Evolutionary conservation across 2,329 filamentous ascomycete genomes (phyloP).

Genomic region (Fusarium dlaminii): DNA sequence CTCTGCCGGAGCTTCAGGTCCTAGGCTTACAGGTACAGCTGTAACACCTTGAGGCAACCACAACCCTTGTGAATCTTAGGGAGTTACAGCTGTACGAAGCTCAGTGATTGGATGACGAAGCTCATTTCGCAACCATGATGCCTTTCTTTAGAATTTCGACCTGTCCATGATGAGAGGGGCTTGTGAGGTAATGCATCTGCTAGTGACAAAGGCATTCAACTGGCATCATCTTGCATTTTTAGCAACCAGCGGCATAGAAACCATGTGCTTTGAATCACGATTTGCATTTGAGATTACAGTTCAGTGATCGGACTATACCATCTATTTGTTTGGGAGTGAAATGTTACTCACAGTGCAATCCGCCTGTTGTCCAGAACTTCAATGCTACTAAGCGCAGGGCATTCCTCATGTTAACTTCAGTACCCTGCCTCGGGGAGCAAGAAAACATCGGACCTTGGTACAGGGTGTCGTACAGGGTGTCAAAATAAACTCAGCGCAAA

Average conservation of each 20-base stretch:
- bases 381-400: background rate
- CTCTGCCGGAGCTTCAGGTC: conserved; percentile 33
- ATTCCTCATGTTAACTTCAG: background rate
- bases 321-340: background rate
- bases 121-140: conserved; percentile 24
- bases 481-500: no score
- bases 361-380: background rate
- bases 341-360: no score
- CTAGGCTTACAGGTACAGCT: background rate
- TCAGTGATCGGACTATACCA: background rate
- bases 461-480: no score
- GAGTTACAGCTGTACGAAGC: background rate
- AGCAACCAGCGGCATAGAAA: background rate
- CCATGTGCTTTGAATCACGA: background rate
- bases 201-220: background rate
- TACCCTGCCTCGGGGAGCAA: no score
- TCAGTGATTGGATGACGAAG: conserved; percentile 12
- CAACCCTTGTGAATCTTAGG: background rate
- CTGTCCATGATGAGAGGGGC: conserved; percentile 25
- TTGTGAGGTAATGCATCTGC: conserved; percentile 7
- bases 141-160: background rate
- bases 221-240: conserved; percentile 9
- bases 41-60: conserved; percentile 4
- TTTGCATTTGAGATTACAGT: background rate
- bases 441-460: no score